Conservation (phyloP, 2,329 filamentous ascomycete species). For the Botrytis fabae region DNA sequence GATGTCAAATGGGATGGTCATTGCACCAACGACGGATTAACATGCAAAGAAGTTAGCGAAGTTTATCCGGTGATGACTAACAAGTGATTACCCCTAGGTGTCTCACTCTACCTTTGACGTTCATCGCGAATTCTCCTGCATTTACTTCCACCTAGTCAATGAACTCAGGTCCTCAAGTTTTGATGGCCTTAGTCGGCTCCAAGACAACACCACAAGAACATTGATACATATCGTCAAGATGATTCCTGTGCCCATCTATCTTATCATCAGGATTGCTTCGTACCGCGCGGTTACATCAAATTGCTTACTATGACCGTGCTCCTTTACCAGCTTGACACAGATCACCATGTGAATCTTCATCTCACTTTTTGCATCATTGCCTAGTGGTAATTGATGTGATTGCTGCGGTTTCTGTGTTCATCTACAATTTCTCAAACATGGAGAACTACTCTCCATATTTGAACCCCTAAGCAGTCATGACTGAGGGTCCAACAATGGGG, state of each 20-base stretch:
- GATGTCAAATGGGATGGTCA: background rate
- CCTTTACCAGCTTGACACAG: conserved; percentile 2
- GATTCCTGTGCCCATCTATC: background rate
- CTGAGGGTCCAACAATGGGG: background rate
- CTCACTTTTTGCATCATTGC: background rate
- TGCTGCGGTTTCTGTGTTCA: background rate
- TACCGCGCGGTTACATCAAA: conserved; percentile 5
- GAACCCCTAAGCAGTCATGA: background rate
- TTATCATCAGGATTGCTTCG: background rate
- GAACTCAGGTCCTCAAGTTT: background rate
- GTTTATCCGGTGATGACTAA: conserved; percentile 14
- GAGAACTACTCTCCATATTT: background rate
- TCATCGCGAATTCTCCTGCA: background rate
- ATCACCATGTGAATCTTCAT: background rate
- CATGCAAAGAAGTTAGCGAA: background rate
- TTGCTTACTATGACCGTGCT: background rate
- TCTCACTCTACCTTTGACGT: background rate
- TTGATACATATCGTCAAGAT: background rate
- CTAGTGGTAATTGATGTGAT: background rate
- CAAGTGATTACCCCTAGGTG: background rate
- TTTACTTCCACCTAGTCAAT: background rate
- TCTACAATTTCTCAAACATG: background rate
- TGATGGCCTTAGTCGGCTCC: background rate
- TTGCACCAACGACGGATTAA: background rate
- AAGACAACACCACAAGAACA: background rate